phyloP scores from a whole-genome alignment of 306 rosid genomes.

The Pterocarpus santalinus region DNA sequence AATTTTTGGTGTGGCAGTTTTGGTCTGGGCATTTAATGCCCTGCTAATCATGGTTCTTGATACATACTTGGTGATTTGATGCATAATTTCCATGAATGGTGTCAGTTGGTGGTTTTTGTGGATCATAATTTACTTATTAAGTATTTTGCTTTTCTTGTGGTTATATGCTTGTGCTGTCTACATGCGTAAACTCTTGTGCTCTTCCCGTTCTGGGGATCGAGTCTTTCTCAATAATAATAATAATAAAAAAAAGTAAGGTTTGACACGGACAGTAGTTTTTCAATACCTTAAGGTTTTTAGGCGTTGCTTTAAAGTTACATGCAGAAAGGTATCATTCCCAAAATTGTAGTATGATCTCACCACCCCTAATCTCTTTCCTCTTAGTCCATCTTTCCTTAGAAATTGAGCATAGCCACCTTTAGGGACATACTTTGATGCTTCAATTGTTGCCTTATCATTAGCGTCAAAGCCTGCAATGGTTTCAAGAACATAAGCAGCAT shows the following conservation, averaged over 20 bases:
- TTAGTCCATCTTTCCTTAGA: conserved; percentile 58
- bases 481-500: conserved; percentile 72
- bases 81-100: too few relatives aligned
- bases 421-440: conserved; percentile 63
- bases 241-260: background rate
- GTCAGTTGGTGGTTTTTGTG: too few relatives aligned
- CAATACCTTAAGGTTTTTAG: conserved; percentile 67
- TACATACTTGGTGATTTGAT: too few relatives aligned
- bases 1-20: too few relatives aligned
- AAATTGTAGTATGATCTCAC: conserved; percentile 46
- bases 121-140: too few relatives aligned
- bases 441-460: conserved; percentile 54
- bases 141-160: too few relatives aligned
- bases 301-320: conserved; percentile 53
- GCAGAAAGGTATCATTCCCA: conserved; percentile 33
- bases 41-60: too few relatives aligned
- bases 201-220: too few relatives aligned
- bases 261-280: background rate
- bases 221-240: too few relatives aligned
- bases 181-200: too few relatives aligned
- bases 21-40: too few relatives aligned
- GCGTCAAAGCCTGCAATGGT: conserved; percentile 61
- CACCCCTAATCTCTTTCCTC: conserved; percentile 74
- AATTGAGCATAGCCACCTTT: conserved; percentile 66
- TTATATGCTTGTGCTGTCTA: too few relatives aligned